Evolutionary conservation across 768 basidiomycete species (phyloP), one percentile per base, ranked within the genome.

Genomic region (Suillus luteus): DNA sequence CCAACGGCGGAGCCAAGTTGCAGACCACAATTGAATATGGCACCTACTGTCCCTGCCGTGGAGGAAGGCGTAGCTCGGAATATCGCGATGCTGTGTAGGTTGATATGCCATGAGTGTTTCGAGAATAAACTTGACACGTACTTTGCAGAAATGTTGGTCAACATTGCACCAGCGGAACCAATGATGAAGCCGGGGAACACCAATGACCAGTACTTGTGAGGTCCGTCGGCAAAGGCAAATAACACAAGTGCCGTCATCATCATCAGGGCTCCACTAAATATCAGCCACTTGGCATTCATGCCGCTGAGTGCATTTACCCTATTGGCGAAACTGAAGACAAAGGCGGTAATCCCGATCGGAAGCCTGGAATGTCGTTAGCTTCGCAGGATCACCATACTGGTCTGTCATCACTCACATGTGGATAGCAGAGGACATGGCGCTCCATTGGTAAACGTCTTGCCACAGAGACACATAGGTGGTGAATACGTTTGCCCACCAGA

Each of bases 1-100:
- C 80, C 82, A 41, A 81, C 73, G 1, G 83, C 83, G 12, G 76
- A 75, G 40, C 81, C 81, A 60, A 82, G 73, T 70, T 84, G 82
- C 15, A 82, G 75, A 11, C 79, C 78, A 55, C 77, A 74, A 65
- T 80, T 82, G 77, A 82, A 82, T 35, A 83, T 77, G 38, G 82
- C 83, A 38, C 80, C 80, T 46, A 82, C 78, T 14, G 79, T 80
- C 51, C 83, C 83, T 4, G 81, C 78, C 54, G 79, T 77, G 14
- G 72, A 71, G 11, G 78, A 64, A 8, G 81, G 80, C 19, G 80
- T 79, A 58, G 77, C 77, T 48, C 74, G 75, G 70, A 84, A 79
- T 44, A 83, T 73, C 5, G 81, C 81, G 61, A 83, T 79, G 69
- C 79, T 82, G 60, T 14, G 55, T 4, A 61, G 49, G 24, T 48